Percentiles rank a stretch among this genome's conserved stretches.
phyloP scores from a whole-genome alignment of 345 rosid genomes.

The Eucalyptus paniculata region DNA sequence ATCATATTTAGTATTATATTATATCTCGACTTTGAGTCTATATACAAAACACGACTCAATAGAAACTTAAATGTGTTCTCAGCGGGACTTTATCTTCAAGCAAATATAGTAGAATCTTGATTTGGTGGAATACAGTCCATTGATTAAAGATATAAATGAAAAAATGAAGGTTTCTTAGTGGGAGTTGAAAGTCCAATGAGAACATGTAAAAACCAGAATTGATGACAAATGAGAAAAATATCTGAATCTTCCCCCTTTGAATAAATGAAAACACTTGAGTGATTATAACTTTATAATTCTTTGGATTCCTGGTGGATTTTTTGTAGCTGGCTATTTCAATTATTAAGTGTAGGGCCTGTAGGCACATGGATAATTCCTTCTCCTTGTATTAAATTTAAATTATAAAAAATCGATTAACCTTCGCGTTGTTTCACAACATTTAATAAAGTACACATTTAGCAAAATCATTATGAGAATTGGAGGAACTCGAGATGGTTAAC shows the following conservation, averaged over 20 bases:
- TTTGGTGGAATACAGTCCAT: neutral
- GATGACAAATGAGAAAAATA: neutral
- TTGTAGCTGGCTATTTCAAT: neutral
- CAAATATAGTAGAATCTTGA: neutral
- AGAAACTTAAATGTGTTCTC: neutral
- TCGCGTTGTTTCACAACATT: neutral
- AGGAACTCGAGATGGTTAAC: neutral
- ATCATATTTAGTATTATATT: neutral
- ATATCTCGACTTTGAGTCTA: neutral
- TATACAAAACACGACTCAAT: accelerated
- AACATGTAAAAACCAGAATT: neutral
- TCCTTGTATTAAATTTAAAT: neutral
- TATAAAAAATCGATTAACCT: neutral
- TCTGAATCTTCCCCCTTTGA: neutral
- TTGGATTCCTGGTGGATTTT: neutral
- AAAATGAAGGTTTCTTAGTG: neutral
- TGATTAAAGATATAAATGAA: neutral
- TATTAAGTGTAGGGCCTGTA: neutral
- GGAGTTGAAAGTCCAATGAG: neutral
- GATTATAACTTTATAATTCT: neutral
- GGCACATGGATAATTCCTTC: neutral
- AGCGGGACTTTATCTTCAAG: neutral
- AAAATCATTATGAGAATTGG: neutral
- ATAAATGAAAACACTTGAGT: neutral
- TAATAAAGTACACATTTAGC: neutral